phyloP scores from a whole-genome alignment of 495 filamentous ascomycete genomes.

The Daldinia concentrica region DNA sequence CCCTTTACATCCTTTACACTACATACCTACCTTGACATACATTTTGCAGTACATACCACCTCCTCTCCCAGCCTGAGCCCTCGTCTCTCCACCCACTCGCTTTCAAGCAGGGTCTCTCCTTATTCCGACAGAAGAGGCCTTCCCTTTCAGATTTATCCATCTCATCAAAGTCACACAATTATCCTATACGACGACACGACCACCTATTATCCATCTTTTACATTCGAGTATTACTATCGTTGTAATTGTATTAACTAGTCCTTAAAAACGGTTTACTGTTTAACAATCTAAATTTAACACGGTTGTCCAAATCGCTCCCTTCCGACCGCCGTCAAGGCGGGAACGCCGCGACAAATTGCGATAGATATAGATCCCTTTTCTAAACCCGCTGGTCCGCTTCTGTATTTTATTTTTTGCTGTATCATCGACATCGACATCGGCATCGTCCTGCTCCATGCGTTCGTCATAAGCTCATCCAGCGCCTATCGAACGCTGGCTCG shows the following conservation, averaged over 20 bases:
- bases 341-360: conserved; percentile 37
- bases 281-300: conserved; percentile 24
- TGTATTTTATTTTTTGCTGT: conserved; percentile 25
- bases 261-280: conserved; percentile 4
- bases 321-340: conserved; percentile 42
- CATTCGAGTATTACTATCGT: conserved; percentile 23
- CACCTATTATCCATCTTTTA: conserved; percentile 17
- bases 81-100: conserved; percentile 44
- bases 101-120: conserved; percentile 46
- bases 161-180: conserved; percentile 25
- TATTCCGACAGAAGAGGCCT: conserved; percentile 34
- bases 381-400: conserved; percentile 17
- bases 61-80: conserved; percentile 41
- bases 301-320: conserved; percentile 34
- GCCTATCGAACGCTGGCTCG: conserved; percentile 55
- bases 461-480: conserved; percentile 52
- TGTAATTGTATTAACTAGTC: conserved; percentile 32
- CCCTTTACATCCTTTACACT: conserved; percentile 23
- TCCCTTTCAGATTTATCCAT: conserved; percentile 23
- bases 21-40: conserved; percentile 30
- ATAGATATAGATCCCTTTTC: conserved; percentile 35
- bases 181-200: conserved; percentile 7
- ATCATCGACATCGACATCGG: conserved; percentile 25
- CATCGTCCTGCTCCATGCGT: conserved; percentile 50
- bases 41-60: conserved; percentile 29